Evolutionary conservation across 108 stramenopile genomes (phyloP).

Genomic region (Skeletonema potamos): DNA sequence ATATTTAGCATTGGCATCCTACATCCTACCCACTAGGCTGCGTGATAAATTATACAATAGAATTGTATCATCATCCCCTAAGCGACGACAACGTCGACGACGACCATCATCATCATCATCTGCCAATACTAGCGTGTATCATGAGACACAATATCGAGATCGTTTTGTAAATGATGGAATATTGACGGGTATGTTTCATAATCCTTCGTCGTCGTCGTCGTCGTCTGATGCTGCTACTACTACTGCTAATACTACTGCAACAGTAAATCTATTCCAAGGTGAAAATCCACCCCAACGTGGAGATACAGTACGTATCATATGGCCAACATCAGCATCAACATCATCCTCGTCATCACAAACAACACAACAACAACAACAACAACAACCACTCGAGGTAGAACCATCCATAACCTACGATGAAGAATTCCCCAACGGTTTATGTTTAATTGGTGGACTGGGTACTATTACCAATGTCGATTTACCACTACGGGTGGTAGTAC

Average conservation of each 20-base stretch:
- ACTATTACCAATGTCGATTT: constrained; percentile 35
- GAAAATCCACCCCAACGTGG: constrained; percentile 22
- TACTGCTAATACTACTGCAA: background rate
- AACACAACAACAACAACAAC: too few relatives aligned
- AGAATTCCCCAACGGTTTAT: constrained; percentile 43
- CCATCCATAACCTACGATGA: constrained; percentile 39
- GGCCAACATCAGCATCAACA: too few relatives aligned
- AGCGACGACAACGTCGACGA: too few relatives aligned
- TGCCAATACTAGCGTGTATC: too few relatives aligned
- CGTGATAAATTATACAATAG: constrained; percentile 26
- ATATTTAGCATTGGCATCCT: constrained; percentile 16
- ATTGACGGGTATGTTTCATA: constrained; percentile 19
- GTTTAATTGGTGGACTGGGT: constrained; percentile 31
- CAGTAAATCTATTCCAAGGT: constrained; percentile 17
- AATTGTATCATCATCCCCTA: constrained; percentile 17
- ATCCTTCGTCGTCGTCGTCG: too few relatives aligned
- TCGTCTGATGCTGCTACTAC: constrained; percentile 16
- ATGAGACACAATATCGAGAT: constrained; percentile 21
- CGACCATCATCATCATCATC: too few relatives aligned
- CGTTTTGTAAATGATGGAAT: constrained; percentile 43
- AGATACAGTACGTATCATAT: constrained; percentile 20
- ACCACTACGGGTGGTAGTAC: constrained; percentile 32
- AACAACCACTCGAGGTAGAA: background rate
- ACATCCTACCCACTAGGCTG: constrained; percentile 12
- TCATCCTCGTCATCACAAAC: too few relatives aligned